Evolutionary conservation across 495 filamentous ascomycete species (phyloP).

Genomic region (Lepidopterella palustris): DNA sequence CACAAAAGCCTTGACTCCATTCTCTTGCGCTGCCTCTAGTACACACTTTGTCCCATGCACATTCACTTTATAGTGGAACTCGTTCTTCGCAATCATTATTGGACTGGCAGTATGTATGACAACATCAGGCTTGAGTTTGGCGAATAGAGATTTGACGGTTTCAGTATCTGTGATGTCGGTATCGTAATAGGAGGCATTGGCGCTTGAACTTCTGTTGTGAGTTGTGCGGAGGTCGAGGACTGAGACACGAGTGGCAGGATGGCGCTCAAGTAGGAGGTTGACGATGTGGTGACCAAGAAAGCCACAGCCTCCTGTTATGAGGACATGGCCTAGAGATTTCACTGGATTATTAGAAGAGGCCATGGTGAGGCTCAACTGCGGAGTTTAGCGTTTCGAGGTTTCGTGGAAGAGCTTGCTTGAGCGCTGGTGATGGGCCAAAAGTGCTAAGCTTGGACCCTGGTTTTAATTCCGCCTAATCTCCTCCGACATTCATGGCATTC

Average conservation of each 20-base stretch:
- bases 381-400: not conserved
- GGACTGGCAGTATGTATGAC: conserved; percentile 85
- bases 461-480: too few species aligned
- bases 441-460: not conserved
- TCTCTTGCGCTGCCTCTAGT: conserved; percentile 65
- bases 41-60: conserved; percentile 80
- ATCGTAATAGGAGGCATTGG: conserved; percentile 70
- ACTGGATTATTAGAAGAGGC: not conserved
- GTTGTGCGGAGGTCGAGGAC: conserved; percentile 82
- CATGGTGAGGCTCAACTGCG: not conserved
- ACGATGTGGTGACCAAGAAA: conserved; percentile 51
- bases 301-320: conserved; percentile 50
- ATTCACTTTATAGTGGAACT: conserved; percentile 78
- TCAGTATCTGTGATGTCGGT: conserved; percentile 77
- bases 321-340: conserved; percentile 37
- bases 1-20: conserved; percentile 82
- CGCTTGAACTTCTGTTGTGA: conserved; percentile 56
- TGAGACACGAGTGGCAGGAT: conserved; percentile 53
- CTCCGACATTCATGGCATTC: too few species aligned
- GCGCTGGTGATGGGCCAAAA: not conserved
- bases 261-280: conserved; percentile 39
- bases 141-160: conserved; percentile 59
- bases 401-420: not conserved
- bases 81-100: conserved; percentile 30
- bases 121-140: conserved; percentile 67